Conservation (phyloP, 2,329 filamentous ascomycete species). For the Gremmenia infestans region DNA sequence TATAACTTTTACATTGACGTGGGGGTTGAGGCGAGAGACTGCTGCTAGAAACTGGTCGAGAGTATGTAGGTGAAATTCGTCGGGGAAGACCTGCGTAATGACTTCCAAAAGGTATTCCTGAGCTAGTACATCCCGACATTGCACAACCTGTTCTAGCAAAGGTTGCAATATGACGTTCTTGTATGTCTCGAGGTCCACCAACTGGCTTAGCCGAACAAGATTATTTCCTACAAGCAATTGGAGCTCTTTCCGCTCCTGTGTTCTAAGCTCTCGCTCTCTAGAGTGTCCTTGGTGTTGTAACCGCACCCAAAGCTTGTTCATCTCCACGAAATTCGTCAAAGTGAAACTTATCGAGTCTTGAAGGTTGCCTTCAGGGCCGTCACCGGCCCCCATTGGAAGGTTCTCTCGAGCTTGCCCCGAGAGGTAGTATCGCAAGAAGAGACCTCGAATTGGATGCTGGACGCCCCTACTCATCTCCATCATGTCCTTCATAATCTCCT, state of each 20-base stretch:
- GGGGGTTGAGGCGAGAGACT: constrained; percentile 86
- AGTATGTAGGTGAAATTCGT: constrained; percentile 96
- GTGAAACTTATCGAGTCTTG: constrained; percentile 98
- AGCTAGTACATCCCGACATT: constrained; percentile 92
- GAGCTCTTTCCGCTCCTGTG: constrained; percentile 89
- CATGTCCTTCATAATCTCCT: constrained; percentile 99
- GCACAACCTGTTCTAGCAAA: constrained; percentile 91
- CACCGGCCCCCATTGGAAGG: constrained; percentile 74
- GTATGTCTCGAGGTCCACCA: constrained; percentile 93
- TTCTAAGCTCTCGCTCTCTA: constrained; percentile 85
- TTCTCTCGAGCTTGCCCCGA: constrained; percentile 90
- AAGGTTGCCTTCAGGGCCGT: constrained; percentile 91
- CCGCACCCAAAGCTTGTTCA: constrained; percentile 99
- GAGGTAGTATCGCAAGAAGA: constrained; percentile 94
- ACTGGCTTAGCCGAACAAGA: constrained; percentile 86
- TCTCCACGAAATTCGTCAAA: constrained; percentile 97
- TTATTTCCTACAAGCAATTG: constrained; percentile 96
- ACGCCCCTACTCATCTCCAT: constrained; percentile 99
- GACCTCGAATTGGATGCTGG: constrained; percentile 89
- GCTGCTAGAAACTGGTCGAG: constrained; percentile 92
- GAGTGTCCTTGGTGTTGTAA: constrained; percentile 97
- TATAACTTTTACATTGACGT: constrained; percentile 97
- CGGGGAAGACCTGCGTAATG: constrained; percentile 97
- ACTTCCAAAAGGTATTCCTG: constrained; percentile 98
- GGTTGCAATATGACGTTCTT: constrained; percentile 85